These are phyloP conservation scores for Leccinum rimulosum DNA, from an alignment of 768 basidiomycete species.

Conservation along the genomic window DNA sequence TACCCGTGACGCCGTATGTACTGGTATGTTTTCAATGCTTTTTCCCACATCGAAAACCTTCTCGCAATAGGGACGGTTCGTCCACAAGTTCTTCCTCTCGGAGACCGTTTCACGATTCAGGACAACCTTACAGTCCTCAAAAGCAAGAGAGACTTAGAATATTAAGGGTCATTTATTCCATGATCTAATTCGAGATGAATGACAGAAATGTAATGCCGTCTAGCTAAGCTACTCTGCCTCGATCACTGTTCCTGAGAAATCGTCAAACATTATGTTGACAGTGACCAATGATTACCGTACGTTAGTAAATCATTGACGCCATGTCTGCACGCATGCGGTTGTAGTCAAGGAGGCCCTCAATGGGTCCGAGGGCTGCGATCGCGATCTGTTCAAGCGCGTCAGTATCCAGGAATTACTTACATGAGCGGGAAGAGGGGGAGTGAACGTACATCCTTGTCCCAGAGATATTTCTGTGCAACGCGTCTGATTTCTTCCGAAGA, in stretches of 20 bases:
- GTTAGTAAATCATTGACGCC: slow-evolving; percentile 74
- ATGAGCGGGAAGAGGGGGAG: slow-evolving; percentile 22
- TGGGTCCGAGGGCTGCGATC: slow-evolving; percentile 83
- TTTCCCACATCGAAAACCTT: neutral
- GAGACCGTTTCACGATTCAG: neutral
- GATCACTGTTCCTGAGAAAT: neutral
- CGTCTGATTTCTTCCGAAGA: slow-evolving; percentile 86
- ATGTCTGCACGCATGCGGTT: slow-evolving; percentile 82
- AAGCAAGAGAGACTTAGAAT: neutral
- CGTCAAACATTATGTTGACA: neutral
- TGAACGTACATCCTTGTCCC: slow-evolving; percentile 85
- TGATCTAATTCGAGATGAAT: slow-evolving; percentile 19
- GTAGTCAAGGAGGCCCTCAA: slow-evolving; percentile 94
- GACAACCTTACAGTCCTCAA: neutral
- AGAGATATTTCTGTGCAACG: slow-evolving; percentile 93
- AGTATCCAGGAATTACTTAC: neutral
- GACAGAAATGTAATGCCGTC: slow-evolving; percentile 16
- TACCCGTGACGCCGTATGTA: slow-evolving; percentile 12
- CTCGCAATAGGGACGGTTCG: neutral
- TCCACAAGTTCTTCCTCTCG: neutral
- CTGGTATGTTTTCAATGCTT: slow-evolving; percentile 1
- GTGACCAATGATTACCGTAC: neutral
- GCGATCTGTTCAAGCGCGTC: slow-evolving; percentile 53
- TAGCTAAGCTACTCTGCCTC: slow-evolving; percentile 23
- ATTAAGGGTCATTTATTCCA: slow-evolving; percentile 21